Percentiles rank a stretch among this genome's conserved stretches.
Evolutionary conservation across 768 basidiomycete species (phyloP).

Genomic region (Kwoniella shandongensis): DNA sequence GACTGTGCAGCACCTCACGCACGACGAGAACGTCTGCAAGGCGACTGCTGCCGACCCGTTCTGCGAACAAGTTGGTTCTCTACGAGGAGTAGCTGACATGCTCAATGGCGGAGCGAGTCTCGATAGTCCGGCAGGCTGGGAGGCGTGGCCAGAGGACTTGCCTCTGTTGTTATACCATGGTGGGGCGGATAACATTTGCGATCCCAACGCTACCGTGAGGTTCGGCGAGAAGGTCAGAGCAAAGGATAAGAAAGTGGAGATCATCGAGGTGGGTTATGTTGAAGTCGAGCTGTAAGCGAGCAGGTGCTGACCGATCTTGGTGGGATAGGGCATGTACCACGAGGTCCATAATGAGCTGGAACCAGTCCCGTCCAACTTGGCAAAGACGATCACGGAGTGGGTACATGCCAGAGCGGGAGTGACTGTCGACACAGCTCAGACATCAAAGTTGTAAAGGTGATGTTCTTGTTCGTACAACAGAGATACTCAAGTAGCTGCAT

Average conservation of each 20-base stretch:
- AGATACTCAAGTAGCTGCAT: not conserved
- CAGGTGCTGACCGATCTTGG: not conserved
- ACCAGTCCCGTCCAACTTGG: conserved; percentile 36
- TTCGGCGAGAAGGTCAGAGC: conserved; percentile 34
- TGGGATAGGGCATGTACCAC: conserved; percentile 40
- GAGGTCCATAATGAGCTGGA: conserved; percentile 46
- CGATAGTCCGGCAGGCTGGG: conserved; percentile 21
- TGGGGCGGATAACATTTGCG: conserved; percentile 38
- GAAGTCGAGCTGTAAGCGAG: not conserved
- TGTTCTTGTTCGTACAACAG: too few species aligned
- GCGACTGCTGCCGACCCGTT: conserved; percentile 30
- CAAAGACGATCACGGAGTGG: conserved; percentile 35
- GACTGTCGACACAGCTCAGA: not conserved
- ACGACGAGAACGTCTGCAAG: conserved; percentile 32
- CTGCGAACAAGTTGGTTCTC: conserved; percentile 41
- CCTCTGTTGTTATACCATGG: conserved; percentile 46
- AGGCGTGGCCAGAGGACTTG: conserved; percentile 34
- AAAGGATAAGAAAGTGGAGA: conserved; percentile 31
- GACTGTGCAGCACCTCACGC: conserved; percentile 34
- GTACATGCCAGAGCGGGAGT: conserved; percentile 16
- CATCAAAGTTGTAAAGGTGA: too few species aligned
- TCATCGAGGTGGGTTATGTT: conserved; percentile 34
- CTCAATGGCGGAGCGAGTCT: conserved; percentile 37
- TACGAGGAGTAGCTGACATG: conserved; percentile 41
- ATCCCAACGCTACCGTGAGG: conserved; percentile 26